A percentile compares a stretch with the other conserved stretches of the same genome.
These are phyloP conservation scores for Psilocybe cubensis DNA, from an alignment of 768 basidiomycete species.

Conservation along the genomic window DNA sequence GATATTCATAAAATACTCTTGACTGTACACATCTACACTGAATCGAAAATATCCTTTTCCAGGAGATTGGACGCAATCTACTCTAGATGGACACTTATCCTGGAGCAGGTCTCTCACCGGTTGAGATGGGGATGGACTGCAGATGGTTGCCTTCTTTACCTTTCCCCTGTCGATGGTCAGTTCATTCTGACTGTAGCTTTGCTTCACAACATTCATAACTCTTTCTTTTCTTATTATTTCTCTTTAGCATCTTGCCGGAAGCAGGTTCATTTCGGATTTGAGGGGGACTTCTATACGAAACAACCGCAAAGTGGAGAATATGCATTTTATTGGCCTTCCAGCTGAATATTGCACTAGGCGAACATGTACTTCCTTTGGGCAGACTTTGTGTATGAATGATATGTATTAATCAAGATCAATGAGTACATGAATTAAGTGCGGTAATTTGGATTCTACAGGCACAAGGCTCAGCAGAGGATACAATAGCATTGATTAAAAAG, in stretches of 20 bases:
- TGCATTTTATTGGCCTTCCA: background rate
- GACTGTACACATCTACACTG: conserved; percentile 3
- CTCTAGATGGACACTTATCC: conserved; percentile 7
- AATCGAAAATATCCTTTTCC: conserved; percentile 7
- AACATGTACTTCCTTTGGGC: background rate
- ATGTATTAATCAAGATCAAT: background rate
- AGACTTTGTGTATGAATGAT: background rate
- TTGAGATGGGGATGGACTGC: conserved; percentile 19
- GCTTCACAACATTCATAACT: no score
- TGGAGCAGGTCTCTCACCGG: conserved; percentile 4
- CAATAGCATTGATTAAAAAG: background rate
- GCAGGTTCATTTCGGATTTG: background rate
- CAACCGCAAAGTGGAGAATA: background rate
- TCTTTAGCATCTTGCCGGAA: background rate
- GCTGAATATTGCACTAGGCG: background rate
- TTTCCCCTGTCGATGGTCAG: conserved; percentile 10
- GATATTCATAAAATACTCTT: conserved; percentile 4
- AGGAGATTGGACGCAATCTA: conserved; percentile 13
- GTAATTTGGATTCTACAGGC: background rate
- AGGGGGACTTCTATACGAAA: background rate
- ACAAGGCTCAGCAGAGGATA: background rate
- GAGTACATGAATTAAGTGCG: background rate
- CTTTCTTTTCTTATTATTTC: background rate
- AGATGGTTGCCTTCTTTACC: conserved; percentile 14
- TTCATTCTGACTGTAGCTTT: background rate